A percentile compares a stretch with the other conserved stretches of the same genome.
These are phyloP conservation scores for Penicillium soppii DNA, from an alignment of 495 filamentous ascomycete genomes.

Conservation along the genomic window DNA sequence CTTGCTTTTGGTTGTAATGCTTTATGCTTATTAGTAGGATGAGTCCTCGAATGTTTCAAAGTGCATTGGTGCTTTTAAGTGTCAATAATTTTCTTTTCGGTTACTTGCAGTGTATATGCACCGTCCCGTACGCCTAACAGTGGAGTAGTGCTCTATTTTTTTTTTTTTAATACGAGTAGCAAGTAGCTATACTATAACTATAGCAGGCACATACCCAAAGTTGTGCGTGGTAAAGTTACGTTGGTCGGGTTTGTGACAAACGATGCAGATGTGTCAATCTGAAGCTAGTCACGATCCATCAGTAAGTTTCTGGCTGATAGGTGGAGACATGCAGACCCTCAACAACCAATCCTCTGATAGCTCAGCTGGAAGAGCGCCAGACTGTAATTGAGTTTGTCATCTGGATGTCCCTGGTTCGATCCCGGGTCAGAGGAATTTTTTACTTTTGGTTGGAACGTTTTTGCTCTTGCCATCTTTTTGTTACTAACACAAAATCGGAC, in stretches of 20 bases:
- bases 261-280: too few species aligned
- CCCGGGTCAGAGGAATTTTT: conserved; percentile 5
- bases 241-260: too few species aligned
- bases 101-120: conserved; percentile 1
- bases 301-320: too few species aligned
- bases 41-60: background rate
- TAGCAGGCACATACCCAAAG: too few species aligned
- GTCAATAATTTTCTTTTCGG: background rate
- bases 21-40: conserved; percentile 3
- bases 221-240: too few species aligned
- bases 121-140: background rate
- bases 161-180: background rate
- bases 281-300: too few species aligned
- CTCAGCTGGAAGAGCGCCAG: conserved; percentile 19
- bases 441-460: too few species aligned
- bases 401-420: conserved; percentile 7
- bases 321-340: too few species aligned
- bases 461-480: too few species aligned
- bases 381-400: conserved; percentile 8
- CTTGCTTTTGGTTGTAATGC: conserved; percentile 9
- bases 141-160: background rate
- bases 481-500: too few species aligned
- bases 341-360: conserved; percentile 6
- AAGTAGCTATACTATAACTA: too few species aligned
- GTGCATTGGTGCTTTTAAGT: conserved; percentile 2